Evolutionary conservation across 768 basidiomycete species (phyloP).

Genomic region (Mycena epipterygia): DNA sequence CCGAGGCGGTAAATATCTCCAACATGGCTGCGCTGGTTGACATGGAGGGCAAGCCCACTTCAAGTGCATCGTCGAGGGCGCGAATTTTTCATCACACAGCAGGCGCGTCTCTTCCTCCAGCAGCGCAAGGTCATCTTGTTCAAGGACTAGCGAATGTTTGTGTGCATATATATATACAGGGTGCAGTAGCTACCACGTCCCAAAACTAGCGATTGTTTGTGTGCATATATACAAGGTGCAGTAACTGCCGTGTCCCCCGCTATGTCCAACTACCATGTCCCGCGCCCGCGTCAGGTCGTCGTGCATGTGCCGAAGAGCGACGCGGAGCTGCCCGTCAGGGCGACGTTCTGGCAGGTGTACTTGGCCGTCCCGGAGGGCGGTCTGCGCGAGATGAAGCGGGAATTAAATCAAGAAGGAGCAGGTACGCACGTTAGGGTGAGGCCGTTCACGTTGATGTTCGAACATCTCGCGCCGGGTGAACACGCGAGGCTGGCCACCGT

Average conservation of each 20-base stretch:
- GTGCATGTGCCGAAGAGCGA: slow-evolving; percentile 58
- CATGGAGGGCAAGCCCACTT: slow-evolving; percentile 94
- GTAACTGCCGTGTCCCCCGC: no score
- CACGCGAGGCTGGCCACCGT: slow-evolving; percentile 69
- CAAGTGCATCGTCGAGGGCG: slow-evolving; percentile 97
- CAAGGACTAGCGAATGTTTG: no score
- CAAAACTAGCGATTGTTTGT: no score
- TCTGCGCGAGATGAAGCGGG: slow-evolving; percentile 40
- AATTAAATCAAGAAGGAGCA: neutral
- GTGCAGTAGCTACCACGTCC: no score
- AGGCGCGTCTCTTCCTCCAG: slow-evolving; percentile 93
- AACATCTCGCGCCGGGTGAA: slow-evolving; percentile 67
- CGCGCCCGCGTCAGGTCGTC: slow-evolving; percentile 37
- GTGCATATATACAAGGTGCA: neutral
- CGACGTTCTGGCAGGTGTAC: slow-evolving; percentile 69
- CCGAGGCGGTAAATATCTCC: slow-evolving; percentile 96
- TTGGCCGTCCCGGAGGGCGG: slow-evolving; percentile 57
- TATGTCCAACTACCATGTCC: no score
- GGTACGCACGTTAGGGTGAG: slow-evolving; percentile 58
- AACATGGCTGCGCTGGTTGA: slow-evolving; percentile 93
- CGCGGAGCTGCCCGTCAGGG: slow-evolving; percentile 59
- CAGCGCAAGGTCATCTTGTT: slow-evolving; percentile 93
- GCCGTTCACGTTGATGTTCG: slow-evolving; percentile 61
- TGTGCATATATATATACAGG: no score
- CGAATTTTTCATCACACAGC: slow-evolving; percentile 98